Percentiles rank a stretch among this genome's conserved stretches.
phyloP scores from a whole-genome alignment of 2,329 filamentous ascomycete species.

The Aureobasidium sp. region DNA sequence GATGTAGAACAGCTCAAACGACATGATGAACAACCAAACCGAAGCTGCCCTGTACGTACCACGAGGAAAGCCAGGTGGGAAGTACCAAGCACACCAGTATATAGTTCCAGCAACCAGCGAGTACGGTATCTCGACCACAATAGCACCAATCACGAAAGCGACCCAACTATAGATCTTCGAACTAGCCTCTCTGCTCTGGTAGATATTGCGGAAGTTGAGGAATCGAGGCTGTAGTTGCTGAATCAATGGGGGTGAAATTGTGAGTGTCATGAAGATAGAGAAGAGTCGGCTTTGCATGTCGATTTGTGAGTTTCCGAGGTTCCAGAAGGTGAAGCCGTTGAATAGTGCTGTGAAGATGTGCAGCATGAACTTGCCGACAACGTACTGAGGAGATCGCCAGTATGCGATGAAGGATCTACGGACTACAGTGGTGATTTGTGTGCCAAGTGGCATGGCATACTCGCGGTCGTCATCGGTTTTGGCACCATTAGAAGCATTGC shows the following conservation, averaged over 20 bases:
- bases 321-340: conserved; percentile 67
- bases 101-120: conserved; percentile 40
- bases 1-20: conserved; percentile 66
- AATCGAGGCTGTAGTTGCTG: conserved; percentile 72
- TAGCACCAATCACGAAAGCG: conserved; percentile 59
- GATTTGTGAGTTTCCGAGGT: conserved; percentile 22
- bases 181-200: conserved; percentile 64
- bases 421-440: conserved; percentile 72
- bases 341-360: conserved; percentile 80
- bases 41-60: conserved; percentile 50
- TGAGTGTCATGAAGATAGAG: conserved; percentile 69
- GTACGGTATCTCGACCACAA: conserved; percentile 66
- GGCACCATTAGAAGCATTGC: conserved; percentile 39
- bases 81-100: conserved; percentile 58
- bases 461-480: conserved; percentile 56
- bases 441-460: conserved; percentile 71
- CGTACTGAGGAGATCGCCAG: conserved; percentile 84
- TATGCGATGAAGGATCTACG: conserved; percentile 68
- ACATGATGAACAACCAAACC: conserved; percentile 61
- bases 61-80: conserved; percentile 33
- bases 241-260: conserved; percentile 66
- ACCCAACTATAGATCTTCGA: conserved; percentile 74
- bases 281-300: conserved; percentile 53
- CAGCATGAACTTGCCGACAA: conserved; percentile 71
- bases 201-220: conserved; percentile 58